phyloP scores from a whole-genome alignment of 2,329 filamentous ascomycete genomes.

The Ophiostoma pallidulum region DNA sequence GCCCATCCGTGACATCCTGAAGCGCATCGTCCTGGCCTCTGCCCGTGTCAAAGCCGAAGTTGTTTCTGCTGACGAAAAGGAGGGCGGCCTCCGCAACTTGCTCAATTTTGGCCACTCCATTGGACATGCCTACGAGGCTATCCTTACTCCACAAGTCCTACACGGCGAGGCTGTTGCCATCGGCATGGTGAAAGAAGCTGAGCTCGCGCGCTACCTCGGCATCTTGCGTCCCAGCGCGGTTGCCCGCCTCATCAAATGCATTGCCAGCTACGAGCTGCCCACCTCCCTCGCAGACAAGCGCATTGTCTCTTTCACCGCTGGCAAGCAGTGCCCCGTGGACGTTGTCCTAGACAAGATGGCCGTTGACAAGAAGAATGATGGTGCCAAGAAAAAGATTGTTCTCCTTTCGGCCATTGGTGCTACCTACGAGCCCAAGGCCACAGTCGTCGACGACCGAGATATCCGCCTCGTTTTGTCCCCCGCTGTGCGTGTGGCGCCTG shows the following conservation, averaged over 20 bases:
- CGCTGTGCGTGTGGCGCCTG: constrained; percentile 63
- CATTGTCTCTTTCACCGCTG: constrained; percentile 71
- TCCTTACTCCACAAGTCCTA: constrained; percentile 87
- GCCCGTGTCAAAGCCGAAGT: constrained; percentile 91
- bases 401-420: constrained; percentile 82
- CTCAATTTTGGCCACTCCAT: constrained; percentile 98
- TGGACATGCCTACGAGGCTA: constrained; percentile 91
- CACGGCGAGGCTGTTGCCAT: constrained; percentile 95
- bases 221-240: constrained; percentile 79
- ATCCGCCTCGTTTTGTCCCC: constrained; percentile 78
- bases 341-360: constrained; percentile 86
- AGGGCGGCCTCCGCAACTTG: constrained; percentile 86
- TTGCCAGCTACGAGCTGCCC: constrained; percentile 85
- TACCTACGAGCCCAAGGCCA: constrained; percentile 80
- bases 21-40: constrained; percentile 76
- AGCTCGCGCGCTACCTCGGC: constrained; percentile 81
- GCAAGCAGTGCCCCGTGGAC: constrained; percentile 80
- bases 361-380: constrained; percentile 97
- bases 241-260: constrained; percentile 81
- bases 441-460: constrained; percentile 74
- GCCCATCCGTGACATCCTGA: constrained; percentile 60
- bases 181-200: constrained; percentile 97
- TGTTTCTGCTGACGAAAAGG: constrained; percentile 87
- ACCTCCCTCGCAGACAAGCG: constrained; percentile 76
- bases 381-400: constrained; percentile 90